A percentile compares a stretch with the other conserved stretches of the same genome.
Conservation (phyloP, 768 basidiomycete species). For the Termitomyces sp. region DNA sequence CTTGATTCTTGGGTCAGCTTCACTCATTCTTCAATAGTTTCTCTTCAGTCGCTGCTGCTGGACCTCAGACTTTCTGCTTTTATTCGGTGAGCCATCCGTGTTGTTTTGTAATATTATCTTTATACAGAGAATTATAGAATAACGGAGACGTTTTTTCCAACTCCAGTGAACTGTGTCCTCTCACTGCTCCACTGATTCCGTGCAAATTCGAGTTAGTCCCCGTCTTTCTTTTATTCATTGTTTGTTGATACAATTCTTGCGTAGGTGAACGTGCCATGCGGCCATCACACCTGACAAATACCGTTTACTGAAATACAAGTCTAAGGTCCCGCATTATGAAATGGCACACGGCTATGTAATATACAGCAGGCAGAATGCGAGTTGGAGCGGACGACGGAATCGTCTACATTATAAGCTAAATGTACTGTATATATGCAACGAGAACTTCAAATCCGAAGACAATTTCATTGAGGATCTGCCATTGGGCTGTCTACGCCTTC, state of each 20-base stretch:
- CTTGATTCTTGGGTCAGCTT: not conserved
- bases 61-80: not conserved
- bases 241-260: not conserved
- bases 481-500: constrained; percentile 1
- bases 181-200: not conserved
- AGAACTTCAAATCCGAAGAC: not conserved
- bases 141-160: not conserved
- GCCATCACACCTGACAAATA: too few species aligned
- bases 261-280: not conserved
- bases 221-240: not conserved
- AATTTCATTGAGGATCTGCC: constrained; percentile 12
- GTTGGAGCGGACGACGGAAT: not conserved
- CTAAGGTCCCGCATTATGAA: too few species aligned
- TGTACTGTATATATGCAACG: not conserved
- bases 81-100: constrained; percentile 1
- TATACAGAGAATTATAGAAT: not conserved
- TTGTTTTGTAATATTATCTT: not conserved
- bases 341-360: not conserved
- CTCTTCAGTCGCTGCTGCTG: not conserved
- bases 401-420: not conserved
- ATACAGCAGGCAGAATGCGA: not conserved
- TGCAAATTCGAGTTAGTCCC: constrained; percentile 1
- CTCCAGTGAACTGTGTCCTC: not conserved
- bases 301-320: not conserved
- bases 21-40: not conserved